Evolutionary conservation across 106 monocot species (phyloP), one percentile per base, ranked within the genome.

Genomic region (Allium fistulosum): DNA sequence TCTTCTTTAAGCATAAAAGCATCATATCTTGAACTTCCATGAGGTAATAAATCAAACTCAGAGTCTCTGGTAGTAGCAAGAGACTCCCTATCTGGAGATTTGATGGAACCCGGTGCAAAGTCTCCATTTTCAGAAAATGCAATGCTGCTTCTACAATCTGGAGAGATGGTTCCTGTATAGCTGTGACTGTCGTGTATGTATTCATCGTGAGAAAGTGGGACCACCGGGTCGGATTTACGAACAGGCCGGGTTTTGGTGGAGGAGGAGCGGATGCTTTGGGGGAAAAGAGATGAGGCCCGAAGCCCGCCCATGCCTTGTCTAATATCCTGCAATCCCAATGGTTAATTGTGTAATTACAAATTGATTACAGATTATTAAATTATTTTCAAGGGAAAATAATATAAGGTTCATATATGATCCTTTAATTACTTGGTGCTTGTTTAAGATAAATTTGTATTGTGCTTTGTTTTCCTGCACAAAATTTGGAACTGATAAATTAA

Each of bases 221-320:
- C 26, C 2, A 76, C 57, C 4, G 86, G 74, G 67, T 91, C 83
- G 10, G 91, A 69, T 26, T 63, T 59, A 17, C 84, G 84, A 69
- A 72, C 70, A 2, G 84, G 69, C 8, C 70, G 69, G 50, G 66
- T 71, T 70, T 87, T 94, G n/a, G 75, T 22, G 6, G 74, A 58
- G 55, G 80, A 11, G 0, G 88, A 76, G 14, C 87, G 87, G 56
- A 99, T 85, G 77, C 90, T 99, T 10, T 81, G 97, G 49, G 99
- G 99, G 64, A 99, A 99, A 46, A 99, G 76, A 6, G 99, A 87
- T 22, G 90, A 72, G 9, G 90, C 87, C 49, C 87, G 82, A 26
- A 93, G 85, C 13, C 84, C 79, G 16, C 89, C 90, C 59, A 90
- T 74, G 16, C 78, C 79, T 77, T 93, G 93, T 9, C 85, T 80